Conservation (phyloP, 148 eudicot species). For the Agrostemma githago region DNA sequence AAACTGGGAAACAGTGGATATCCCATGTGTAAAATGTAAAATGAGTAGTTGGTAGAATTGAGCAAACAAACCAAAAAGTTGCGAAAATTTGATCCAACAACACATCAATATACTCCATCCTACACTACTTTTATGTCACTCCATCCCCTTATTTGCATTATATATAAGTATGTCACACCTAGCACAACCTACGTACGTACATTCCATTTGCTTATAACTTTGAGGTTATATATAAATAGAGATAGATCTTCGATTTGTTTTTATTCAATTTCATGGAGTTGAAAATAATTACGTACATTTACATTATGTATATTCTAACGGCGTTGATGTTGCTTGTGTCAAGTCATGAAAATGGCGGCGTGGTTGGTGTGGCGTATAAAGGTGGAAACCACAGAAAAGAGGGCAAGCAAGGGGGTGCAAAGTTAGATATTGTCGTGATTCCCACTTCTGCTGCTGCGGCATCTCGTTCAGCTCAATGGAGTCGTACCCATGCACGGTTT, state of each 20-base stretch:
- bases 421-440: background rate
- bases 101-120: background rate
- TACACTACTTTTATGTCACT: background rate
- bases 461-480: slow-evolving; percentile 1
- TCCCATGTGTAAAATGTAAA: slow-evolving; percentile 27
- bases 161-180: slow-evolving; percentile 4
- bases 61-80: background rate
- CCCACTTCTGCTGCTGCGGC: background rate
- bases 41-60: slow-evolving; percentile 1
- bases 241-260: background rate
- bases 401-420: background rate
- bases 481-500: slow-evolving; percentile 4
- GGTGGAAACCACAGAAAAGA: background rate
- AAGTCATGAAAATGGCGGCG: background rate
- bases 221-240: background rate
- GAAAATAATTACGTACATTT: background rate
- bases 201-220: background rate
- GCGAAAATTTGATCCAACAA: background rate
- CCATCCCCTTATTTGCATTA: no score
- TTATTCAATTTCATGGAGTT: background rate
- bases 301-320: slow-evolving; percentile 1
- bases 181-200: background rate
- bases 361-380: background rate
- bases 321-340: slow-evolving; percentile 14
- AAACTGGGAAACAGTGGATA: slow-evolving; percentile 31